These are phyloP conservation scores for Talaromyces sp. DNA, from an alignment of 2,329 filamentous ascomycete genomes.

Conservation along the genomic window DNA sequence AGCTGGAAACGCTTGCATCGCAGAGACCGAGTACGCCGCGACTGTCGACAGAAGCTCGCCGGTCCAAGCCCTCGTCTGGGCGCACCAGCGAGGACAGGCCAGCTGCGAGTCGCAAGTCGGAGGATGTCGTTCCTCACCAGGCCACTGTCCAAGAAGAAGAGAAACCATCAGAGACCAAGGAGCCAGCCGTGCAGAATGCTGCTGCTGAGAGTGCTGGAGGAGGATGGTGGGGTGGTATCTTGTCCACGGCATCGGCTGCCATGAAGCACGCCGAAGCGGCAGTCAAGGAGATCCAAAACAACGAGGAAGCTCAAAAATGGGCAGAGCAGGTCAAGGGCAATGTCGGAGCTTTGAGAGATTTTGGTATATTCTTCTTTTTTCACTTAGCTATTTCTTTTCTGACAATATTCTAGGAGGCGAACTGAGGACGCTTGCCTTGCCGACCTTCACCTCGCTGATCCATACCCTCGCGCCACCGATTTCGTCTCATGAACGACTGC, in stretches of 20 bases:
- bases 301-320: slow-evolving; percentile 95
- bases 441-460: slow-evolving; percentile 90
- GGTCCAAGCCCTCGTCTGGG: slow-evolving; percentile 48
- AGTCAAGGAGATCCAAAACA: slow-evolving; percentile 91
- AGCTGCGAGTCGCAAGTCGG: slow-evolving; percentile 61
- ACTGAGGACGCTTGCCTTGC: slow-evolving; percentile 76
- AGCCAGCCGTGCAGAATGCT: slow-evolving; percentile 20
- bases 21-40: slow-evolving; percentile 72
- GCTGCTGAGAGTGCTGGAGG: slow-evolving; percentile 64
- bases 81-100: slow-evolving; percentile 62
- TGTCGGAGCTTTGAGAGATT: slow-evolving; percentile 68
- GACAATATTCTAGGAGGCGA: slow-evolving; percentile 65
- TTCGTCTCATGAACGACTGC: slow-evolving; percentile 89
- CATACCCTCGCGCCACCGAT: slow-evolving; percentile 95
- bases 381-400: neutral
- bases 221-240: slow-evolving; percentile 83
- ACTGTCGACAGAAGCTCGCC: slow-evolving; percentile 49
- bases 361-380: slow-evolving; percentile 52
- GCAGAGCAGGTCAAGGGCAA: slow-evolving; percentile 90
- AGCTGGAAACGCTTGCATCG: slow-evolving; percentile 74
- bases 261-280: slow-evolving; percentile 89
- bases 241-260: slow-evolving; percentile 60
- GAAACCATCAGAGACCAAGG: slow-evolving; percentile 40
- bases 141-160: slow-evolving; percentile 24
- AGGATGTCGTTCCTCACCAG: slow-evolving; percentile 43